A percentile compares a stretch with the other conserved stretches of the same genome.
Evolutionary conservation across 257 asterid species (phyloP).

Genomic region (Dorcoceras hygrometricum): DNA sequence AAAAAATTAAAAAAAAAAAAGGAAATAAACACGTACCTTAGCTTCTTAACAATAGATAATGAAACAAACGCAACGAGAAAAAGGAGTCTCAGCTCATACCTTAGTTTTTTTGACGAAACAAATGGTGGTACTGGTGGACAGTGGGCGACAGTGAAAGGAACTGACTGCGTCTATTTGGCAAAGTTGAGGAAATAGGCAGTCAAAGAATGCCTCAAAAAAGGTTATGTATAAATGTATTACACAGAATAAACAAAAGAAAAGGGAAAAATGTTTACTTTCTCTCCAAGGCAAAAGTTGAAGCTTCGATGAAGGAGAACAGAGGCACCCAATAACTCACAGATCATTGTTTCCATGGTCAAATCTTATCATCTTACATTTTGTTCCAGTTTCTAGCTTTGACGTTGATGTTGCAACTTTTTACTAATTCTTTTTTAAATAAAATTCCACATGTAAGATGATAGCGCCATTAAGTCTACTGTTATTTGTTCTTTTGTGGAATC

Average conservation of each 20-base stretch:
- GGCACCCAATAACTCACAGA: slow-evolving; percentile 18
- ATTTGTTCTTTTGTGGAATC: too few relatives aligned
- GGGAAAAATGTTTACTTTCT: slow-evolving; percentile 22
- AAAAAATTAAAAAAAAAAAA: neutral
- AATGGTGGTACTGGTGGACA: neutral
- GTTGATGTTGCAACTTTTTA: neutral
- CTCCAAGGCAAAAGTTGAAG: slow-evolving; percentile 35
- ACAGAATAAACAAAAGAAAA: slow-evolving; percentile 1
- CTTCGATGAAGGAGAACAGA: slow-evolving; percentile 28
- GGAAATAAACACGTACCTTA: slow-evolving; percentile 13
- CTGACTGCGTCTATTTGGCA: neutral
- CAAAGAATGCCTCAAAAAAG: neutral
- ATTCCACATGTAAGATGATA: too few relatives aligned
- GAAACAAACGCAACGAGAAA: too few relatives aligned
- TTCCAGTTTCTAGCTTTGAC: neutral
- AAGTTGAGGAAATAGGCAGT: neutral
- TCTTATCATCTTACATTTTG: neutral
- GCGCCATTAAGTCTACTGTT: too few relatives aligned
- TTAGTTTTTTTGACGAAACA: neutral
- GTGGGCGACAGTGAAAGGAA: slow-evolving; percentile 16
- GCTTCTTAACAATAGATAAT: neutral
- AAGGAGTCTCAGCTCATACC: slow-evolving; percentile 8
- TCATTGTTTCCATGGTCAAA: slow-evolving; percentile 17
- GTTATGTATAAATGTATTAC: neutral
- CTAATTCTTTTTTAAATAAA: too few relatives aligned